Evolutionary conservation across 2,329 filamentous ascomycete genomes (phyloP), one percentile per base, ranked within the genome.

Genomic region (Colletotrichum paranaense): DNA sequence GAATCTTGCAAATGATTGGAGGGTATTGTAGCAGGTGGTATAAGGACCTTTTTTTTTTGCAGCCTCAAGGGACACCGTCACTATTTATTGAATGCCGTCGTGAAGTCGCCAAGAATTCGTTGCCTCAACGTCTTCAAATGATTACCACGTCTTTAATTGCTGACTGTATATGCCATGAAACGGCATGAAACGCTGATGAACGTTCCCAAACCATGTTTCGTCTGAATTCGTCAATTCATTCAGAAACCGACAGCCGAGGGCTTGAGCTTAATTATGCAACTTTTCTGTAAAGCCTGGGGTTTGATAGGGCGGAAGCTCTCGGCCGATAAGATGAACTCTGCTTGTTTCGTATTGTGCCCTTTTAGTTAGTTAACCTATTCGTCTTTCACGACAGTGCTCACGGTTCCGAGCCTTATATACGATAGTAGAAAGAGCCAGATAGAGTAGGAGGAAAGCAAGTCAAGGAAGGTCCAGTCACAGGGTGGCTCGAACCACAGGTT

Each of bases 181-280:
- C 71, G 35, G 19, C 3, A 11, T 71, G 71, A 70, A 73, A 73
- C 71, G 28, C 30, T 38, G 46, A 62, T 38, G 26, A 26, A 35
- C 32, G 32, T 49, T 26, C 22, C 35, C 28, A 22, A 30, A 16
- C 30, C 46, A 30, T 56, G 71, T 71, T 73, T 73, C 71, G 49
- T 62, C 71, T 65, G 60, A 71, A 49, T 49, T n/a, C 16, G 6
- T n/a, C 16, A 19, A 9, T 70, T 6, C 46, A 22, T 19, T 16
- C 12, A 35, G 12, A 19, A 9, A 59, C 26, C 42, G 35, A 55
- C 22, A 24, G 9, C 5, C 28, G 26, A 3, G 24, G 12, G 46
- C 19, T 32, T 42, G 19, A 62, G 19, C 30, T 62, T 30, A 19
- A 32, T 24, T 4, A n/a, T 30, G 52, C 11, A 26, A 2, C 1